Conservation (phyloP, 2,329 filamentous ascomycete genomes). For the Aspergillus latus region DNA sequence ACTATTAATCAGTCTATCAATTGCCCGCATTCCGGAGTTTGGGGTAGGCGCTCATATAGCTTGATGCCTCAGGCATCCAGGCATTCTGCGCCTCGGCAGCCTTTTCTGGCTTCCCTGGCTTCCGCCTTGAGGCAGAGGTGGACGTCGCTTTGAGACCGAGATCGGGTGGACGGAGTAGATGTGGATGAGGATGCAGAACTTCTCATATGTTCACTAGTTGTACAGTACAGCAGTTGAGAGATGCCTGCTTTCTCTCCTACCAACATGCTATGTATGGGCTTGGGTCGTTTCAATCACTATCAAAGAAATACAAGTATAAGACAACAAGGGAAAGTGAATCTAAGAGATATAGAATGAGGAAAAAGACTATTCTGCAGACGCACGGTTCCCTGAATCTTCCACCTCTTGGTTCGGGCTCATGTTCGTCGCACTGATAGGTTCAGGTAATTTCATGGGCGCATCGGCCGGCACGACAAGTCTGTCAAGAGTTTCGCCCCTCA, state of each 20-base stretch:
- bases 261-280: constrained; percentile 8
- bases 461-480: constrained; percentile 59
- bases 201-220: not conserved
- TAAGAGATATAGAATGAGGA: not conserved
- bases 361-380: constrained; percentile 25
- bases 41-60: not conserved
- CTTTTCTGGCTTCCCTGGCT: not conserved
- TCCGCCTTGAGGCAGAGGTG: too few relatives aligned
- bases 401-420: constrained; percentile 25
- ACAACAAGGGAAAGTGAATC: constrained; percentile 5
- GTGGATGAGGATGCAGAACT: not conserved
- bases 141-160: not conserved
- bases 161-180: too few relatives aligned
- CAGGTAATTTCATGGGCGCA: constrained; percentile 67
- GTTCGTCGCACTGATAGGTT: constrained; percentile 38
- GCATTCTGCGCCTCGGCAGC: not conserved
- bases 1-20: not conserved
- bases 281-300: not conserved
- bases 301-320: not conserved
- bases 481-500: constrained; percentile 78
- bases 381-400: constrained; percentile 19
- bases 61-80: not conserved
- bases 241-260: constrained; percentile 6
- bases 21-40: not conserved
- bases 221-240: constrained; percentile 3